These are phyloP conservation scores for Stemphylium vesicarium DNA, from an alignment of 2,329 filamentous ascomycete genomes.

Conservation along the genomic window DNA sequence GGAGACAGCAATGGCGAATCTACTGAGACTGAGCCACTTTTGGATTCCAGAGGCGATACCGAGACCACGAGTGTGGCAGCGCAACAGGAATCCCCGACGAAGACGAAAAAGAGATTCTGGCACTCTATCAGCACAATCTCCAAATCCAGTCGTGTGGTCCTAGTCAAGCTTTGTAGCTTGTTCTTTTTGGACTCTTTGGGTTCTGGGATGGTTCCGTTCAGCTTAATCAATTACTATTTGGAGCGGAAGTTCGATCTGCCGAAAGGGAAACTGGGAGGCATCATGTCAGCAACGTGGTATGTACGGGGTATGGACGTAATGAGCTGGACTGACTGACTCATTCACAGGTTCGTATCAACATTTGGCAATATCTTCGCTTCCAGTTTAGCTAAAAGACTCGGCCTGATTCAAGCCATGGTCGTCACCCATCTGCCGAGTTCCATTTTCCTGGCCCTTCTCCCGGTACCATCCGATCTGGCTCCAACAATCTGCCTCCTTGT, in stretches of 20 bases:
- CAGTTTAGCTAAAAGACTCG: constrained; percentile 67
- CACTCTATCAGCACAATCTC: constrained; percentile 62
- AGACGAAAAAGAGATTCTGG: constrained; percentile 26
- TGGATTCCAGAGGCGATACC: constrained; percentile 14
- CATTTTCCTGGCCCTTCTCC: constrained; percentile 44
- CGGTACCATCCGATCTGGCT: constrained; percentile 28
- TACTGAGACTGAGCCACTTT: constrained; percentile 35
- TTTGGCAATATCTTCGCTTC: constrained; percentile 41
- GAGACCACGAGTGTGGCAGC: neutral
- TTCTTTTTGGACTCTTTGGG: constrained; percentile 74
- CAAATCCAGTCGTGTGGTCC: constrained; percentile 58
- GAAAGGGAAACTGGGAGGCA: constrained; percentile 60
- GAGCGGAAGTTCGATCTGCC: constrained; percentile 63
- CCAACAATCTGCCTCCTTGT: constrained; percentile 43
- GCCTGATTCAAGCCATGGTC: constrained; percentile 57
- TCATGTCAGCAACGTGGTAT: constrained; percentile 57
- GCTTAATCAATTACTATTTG: constrained; percentile 60
- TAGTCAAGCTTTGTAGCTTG: constrained; percentile 69
- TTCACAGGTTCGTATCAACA: constrained; percentile 39
- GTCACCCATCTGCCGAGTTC: constrained; percentile 46
- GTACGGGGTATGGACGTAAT: neutral
- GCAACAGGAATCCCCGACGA: constrained; percentile 20
- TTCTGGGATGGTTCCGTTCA: constrained; percentile 67
- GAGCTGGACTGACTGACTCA: neutral
- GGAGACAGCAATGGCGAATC: constrained; percentile 8